Base-by-base conservation (phyloP, 2,329 filamentous ascomycete genomes). In the Verticillium nubilum region DNA sequence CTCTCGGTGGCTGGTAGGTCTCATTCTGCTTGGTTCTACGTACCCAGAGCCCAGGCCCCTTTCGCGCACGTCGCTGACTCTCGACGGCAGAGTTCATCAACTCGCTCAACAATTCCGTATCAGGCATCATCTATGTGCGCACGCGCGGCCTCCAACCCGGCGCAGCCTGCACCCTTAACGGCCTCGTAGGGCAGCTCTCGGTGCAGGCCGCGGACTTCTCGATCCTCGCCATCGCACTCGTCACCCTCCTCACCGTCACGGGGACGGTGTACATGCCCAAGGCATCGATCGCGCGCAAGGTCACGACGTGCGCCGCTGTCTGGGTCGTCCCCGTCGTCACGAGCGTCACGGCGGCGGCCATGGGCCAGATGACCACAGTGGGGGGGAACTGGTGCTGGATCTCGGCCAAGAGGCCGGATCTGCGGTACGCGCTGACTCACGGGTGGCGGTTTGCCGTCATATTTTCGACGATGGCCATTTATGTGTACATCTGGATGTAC, bases 381-480 rank as follows among this genome's bases (percentile, higher is more conserved):
- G 76, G 74, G 3, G 77, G 77, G 0, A 79, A 80, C 60, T 80
- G 78, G 77, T 80, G 78, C 65, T 80, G 78, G 78, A 79, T 80
- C 60, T 66, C 70, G 13, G 62, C 67, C 13, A 63, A 68, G 2
- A 67, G 72, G n/a, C 63, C 69, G 27, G 72, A 72, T 13, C 68
- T 78, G n/a, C 73, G 78, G 27, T 80, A 80, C 60, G 72, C 67
- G 2, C 68, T 80, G 55, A 76, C 74, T 0, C 77, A 80, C 59
- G 76, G 73, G 47, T 79, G 77, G 77, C 73, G 78, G 5, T 72
- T 79, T 56, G 68, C 71, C 17, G 75, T 79, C 42, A 76, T 80
- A 56, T 61, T 74, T 37, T 65, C 66, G 7, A 76, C 74, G 1
- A 69, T 78, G 19, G 65, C 60, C 35, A 76, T 78, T 23, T 80